Evolutionary conservation across 495 filamentous ascomycete species (phyloP).

Genomic region (Penicillium steckii): DNA sequence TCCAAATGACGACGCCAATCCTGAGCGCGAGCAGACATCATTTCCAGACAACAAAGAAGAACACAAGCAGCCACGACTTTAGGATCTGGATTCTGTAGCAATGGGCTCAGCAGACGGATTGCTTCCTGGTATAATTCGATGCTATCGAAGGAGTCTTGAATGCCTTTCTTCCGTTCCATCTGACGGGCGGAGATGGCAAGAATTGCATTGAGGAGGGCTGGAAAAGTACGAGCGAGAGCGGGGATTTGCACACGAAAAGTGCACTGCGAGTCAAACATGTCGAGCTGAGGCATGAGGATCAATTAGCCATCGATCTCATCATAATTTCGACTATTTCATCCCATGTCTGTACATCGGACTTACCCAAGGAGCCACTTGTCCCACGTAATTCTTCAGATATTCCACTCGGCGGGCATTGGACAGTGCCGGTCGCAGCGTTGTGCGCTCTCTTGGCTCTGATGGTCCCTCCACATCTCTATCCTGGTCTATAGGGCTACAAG

Average conservation of each 20-base stretch:
- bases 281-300: constrained; percentile 30
- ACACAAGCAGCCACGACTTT: constrained; percentile 42
- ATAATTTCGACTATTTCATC: not conserved
- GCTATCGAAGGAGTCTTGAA: constrained; percentile 37
- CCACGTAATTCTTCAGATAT: constrained; percentile 47
- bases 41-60: constrained; percentile 45
- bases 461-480: constrained; percentile 1
- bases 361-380: constrained; percentile 45
- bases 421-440: constrained; percentile 18
- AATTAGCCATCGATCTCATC: not conserved
- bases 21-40: constrained; percentile 47
- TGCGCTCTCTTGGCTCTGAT: not conserved
- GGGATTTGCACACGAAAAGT: constrained; percentile 43
- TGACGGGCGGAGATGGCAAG: constrained; percentile 44
- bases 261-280: constrained; percentile 49
- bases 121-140: constrained; percentile 46
- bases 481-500: constrained; percentile 16
- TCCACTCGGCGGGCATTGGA: constrained; percentile 28
- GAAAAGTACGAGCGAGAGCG: constrained; percentile 35
- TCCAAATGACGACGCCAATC: constrained; percentile 50
- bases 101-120: constrained; percentile 38
- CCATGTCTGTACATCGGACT: not conserved
- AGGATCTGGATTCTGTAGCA: constrained; percentile 36
- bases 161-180: constrained; percentile 40
- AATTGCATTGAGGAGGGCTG: constrained; percentile 39